Evolutionary conservation across 306 rosid genomes (phyloP), one percentile per base, ranked within the genome.

Genomic region (Cicer judaicum): DNA sequence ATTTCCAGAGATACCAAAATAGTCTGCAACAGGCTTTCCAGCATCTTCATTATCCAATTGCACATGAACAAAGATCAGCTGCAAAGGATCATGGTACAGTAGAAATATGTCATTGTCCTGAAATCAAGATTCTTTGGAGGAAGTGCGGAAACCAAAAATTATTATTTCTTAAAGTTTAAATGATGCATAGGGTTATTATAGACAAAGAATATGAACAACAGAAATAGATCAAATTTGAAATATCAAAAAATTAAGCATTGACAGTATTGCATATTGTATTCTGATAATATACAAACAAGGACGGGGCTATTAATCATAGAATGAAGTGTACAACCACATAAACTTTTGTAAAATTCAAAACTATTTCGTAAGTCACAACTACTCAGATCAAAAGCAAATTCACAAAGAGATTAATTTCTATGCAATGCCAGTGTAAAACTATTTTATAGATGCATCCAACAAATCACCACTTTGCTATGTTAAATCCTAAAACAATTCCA

Each of bases 21-120:
- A 92, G 15, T 89, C 96, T 67, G 96, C 90, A 73, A 94, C 96
- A 62, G 96, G 99, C 89, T 84, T 89, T 79, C 99, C 99, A 39
- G 83, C 90, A 65, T 94, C 99, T 84, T 90, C 96, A 43, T 86
- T 84, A 84, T 92, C 98, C 80, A 78, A 72, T 83, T 92, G 91
- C 85, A 94, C 97, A 21, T 79, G 87, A 76, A 94, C 97, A 73
- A 94, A 92, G 77, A 92, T 74, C 76, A 94, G 90, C 99, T 94
- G 91, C 93, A 86, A 70, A 71, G 73, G 76, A 81, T 77, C 73
- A 72, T 40, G 44, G 72, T 43, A 67, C 73, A 69, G 75, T 54
- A 41, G 61, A 63, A 78, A 78, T 24, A 56, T 14, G 49, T 80
- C 16, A 41, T 62, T 54, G 75, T 7, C 57, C 55, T 18, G 52